Conservation (phyloP, 2,329 filamentous ascomycete genomes). For the Zalaria obscura region DNA sequence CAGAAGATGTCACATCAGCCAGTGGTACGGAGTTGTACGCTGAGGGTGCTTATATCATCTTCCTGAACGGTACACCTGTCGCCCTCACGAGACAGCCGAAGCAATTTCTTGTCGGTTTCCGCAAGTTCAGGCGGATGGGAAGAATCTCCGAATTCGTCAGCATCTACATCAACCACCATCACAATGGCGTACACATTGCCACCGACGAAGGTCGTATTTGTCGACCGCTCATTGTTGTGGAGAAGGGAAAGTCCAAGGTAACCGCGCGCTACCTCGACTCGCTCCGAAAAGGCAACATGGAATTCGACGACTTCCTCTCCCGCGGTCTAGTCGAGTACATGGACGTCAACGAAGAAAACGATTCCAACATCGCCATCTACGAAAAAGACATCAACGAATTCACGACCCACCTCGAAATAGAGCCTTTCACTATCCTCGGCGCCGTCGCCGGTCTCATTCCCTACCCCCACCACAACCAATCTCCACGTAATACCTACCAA, state of each 20-base stretch:
- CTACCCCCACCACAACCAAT: conserved; percentile 98
- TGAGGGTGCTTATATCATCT: conserved; percentile 74
- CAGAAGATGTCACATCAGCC: conserved; percentile 66
- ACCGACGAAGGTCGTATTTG: conserved; percentile 97
- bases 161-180: conserved; percentile 89
- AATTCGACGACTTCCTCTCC: conserved; percentile 88
- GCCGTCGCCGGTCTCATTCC: conserved; percentile 93
- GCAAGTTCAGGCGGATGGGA: conserved; percentile 74
- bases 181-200: conserved; percentile 83
- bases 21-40: conserved; percentile 78
- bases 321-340: conserved; percentile 89
- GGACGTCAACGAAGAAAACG: conserved; percentile 97
- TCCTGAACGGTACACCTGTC: conserved; percentile 89
- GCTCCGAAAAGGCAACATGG: conserved; percentile 67
- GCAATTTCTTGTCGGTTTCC: conserved; percentile 70
- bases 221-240: conserved; percentile 87
- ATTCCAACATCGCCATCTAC: conserved; percentile 81
- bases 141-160: conserved; percentile 93
- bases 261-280: conserved; percentile 65
- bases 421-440: conserved; percentile 91
- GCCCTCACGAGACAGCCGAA: conserved; percentile 79
- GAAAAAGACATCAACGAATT: conserved; percentile 69
- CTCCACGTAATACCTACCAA: conserved; percentile 95
- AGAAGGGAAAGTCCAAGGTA: conserved; percentile 71
- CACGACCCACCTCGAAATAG: conserved; percentile 92